Evolutionary conservation across 441 rosid species (phyloP).

Genomic region (Syzygium syzygioides): DNA sequence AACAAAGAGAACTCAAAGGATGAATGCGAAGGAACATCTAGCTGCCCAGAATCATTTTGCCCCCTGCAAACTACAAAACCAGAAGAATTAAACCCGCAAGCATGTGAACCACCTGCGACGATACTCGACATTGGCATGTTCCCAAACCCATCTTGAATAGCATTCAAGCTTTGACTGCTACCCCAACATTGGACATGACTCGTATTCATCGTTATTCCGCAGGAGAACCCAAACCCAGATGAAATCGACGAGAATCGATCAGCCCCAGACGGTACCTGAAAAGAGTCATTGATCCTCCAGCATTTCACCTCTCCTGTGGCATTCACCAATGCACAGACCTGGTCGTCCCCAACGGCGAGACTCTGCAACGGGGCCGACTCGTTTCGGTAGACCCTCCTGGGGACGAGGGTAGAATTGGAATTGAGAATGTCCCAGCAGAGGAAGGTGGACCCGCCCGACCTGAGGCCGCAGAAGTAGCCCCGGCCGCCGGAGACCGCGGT

Average conservation of each 20-base stretch:
- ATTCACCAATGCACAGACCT: constrained; percentile 7
- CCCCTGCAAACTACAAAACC: constrained; percentile 9
- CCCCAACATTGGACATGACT: constrained; percentile 4
- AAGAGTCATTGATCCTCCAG: background rate
- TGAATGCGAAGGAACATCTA: constrained; percentile 5
- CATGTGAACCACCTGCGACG: constrained; percentile 6
- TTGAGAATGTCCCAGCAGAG: constrained; percentile 9
- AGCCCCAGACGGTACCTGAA: background rate
- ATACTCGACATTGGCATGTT: background rate
- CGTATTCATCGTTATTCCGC: background rate
- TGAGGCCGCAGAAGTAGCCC: constrained; percentile 12
- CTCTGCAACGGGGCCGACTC: background rate
- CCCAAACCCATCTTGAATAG: background rate
- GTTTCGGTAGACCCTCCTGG: constrained; percentile 1
- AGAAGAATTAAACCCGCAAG: constrained; percentile 7
- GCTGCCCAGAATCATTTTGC: background rate
- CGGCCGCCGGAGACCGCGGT: constrained; percentile 12
- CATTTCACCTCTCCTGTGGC: constrained; percentile 1
- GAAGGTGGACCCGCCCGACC: background rate
- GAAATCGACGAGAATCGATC: constrained; percentile 8
- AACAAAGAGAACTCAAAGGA: background rate
- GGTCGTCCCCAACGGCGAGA: constrained; percentile 10
- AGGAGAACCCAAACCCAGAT: constrained; percentile 14
- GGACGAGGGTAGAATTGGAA: background rate
- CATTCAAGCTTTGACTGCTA: background rate